A percentile compares a stretch with the other conserved stretches of the same genome.
Conservation (phyloP, 495 filamentous ascomycete species). For the Aspergillus bertholletiae region DNA sequence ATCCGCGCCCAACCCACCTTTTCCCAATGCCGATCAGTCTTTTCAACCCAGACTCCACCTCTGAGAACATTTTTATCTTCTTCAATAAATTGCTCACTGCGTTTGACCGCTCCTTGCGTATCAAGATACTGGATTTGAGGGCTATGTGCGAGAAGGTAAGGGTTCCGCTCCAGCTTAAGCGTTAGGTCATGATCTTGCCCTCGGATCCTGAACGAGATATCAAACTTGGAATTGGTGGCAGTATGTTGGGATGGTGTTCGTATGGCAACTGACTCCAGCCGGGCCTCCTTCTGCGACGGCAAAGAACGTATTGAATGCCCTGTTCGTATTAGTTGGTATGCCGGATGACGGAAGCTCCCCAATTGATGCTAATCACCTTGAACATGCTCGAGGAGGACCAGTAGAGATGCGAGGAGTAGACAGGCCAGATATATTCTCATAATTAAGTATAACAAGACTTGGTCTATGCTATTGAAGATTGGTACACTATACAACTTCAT, state of each 20-base stretch:
- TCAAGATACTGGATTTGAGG: conserved; percentile 9
- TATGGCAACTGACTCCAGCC: conserved; percentile 2
- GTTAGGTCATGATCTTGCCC: not conserved
- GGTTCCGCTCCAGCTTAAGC: conserved; percentile 8
- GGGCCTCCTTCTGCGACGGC: not conserved
- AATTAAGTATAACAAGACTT: too few species aligned
- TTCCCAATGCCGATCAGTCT: conserved; percentile 44
- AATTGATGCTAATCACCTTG: not conserved
- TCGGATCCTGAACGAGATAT: conserved; percentile 3
- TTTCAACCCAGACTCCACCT: not conserved
- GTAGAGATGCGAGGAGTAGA: too few species aligned
- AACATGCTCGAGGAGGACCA: not conserved
- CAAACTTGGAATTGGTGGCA: not conserved
- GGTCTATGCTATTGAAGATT: too few species aligned
- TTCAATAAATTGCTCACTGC: not conserved
- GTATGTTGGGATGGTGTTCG: conserved; percentile 1
- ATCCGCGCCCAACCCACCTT: conserved; percentile 80
- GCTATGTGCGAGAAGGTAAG: conserved; percentile 4
- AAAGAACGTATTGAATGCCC: conserved; percentile 8
- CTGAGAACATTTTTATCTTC: conserved; percentile 1
- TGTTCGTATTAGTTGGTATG: not conserved
- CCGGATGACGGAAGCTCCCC: too few species aligned
- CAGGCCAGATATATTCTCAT: not conserved
- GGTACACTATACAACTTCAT: too few species aligned
- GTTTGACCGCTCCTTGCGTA: not conserved